phyloP scores from a whole-genome alignment of 2,329 filamentous ascomycete species.

The Claviceps paspali region DNA sequence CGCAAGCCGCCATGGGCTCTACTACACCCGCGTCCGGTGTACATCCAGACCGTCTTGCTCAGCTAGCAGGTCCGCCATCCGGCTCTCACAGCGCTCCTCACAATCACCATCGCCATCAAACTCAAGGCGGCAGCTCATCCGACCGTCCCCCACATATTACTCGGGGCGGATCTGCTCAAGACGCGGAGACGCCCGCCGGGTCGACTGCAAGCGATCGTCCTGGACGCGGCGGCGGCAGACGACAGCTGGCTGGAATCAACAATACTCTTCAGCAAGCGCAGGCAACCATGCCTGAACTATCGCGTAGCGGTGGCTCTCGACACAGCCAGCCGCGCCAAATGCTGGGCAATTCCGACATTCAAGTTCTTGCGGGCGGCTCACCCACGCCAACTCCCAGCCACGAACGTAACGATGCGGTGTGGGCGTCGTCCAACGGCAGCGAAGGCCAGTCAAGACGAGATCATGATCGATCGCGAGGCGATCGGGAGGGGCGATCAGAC shows the following conservation, averaged over 20 bases:
- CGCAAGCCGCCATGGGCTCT: constrained; percentile 12
- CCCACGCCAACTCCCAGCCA: constrained; percentile 32
- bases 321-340: constrained; percentile 22
- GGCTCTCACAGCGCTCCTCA: constrained; percentile 17
- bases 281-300: constrained; percentile 22
- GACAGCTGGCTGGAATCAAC: constrained; percentile 45
- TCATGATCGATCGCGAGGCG: constrained; percentile 28
- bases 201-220: constrained; percentile 21
- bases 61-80: constrained; percentile 22
- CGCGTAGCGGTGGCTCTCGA: constrained; percentile 20
- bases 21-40: constrained; percentile 19
- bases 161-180: constrained; percentile 9
- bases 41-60: constrained; percentile 35
- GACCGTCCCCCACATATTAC: constrained; percentile 9
- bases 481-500: constrained; percentile 27
- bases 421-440: constrained; percentile 17
- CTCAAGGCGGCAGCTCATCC: constrained; percentile 13
- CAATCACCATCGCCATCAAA: constrained; percentile 15
- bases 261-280: constrained; percentile 39
- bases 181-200: constrained; percentile 19
- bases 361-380: constrained; percentile 39
- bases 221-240: constrained; percentile 25
- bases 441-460: constrained; percentile 17
- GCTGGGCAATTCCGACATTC: constrained; percentile 38
- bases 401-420: constrained; percentile 31